Percentiles rank a stretch among this genome's conserved stretches.
Evolutionary conservation across 805 yeast genomes (phyloP).

Genomic region (Phaffomyces antillensis): DNA sequence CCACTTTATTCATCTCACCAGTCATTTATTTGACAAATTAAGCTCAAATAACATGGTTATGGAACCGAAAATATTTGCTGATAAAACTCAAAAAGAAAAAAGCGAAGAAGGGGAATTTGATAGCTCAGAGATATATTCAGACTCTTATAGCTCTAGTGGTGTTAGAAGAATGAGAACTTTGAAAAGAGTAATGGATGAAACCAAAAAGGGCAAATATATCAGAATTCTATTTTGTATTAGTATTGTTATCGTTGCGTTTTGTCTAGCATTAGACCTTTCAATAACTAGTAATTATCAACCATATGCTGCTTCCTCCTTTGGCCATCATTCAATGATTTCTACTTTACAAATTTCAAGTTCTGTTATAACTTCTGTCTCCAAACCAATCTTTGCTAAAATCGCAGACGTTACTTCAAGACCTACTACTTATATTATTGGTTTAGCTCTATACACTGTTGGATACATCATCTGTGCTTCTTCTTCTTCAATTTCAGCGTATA

Average conservation of each 20-base stretch:
- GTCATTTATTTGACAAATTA: too few species aligned
- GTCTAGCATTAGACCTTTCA: conserved; percentile 24
- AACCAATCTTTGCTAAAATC: conserved; percentile 34
- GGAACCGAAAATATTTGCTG: too few species aligned
- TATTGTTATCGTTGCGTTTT: conserved; percentile 5
- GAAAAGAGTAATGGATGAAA: conserved; percentile 15
- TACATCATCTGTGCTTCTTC: conserved; percentile 30
- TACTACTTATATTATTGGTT: conserved; percentile 27
- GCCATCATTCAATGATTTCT: conserved; percentile 33
- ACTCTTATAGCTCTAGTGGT: conserved; percentile 17
- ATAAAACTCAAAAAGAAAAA: too few species aligned
- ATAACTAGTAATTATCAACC: conserved; percentile 30
- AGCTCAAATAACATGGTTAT: too few species aligned
- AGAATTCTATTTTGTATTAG: conserved; percentile 12
- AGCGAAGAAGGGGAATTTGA: too few species aligned
- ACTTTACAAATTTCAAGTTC: conserved; percentile 32
- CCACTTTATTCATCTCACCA: too few species aligned
- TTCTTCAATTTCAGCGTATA: conserved; percentile 28
- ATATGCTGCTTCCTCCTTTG: conserved; percentile 34
- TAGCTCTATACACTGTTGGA: conserved; percentile 28
- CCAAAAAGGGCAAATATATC: conserved; percentile 10
- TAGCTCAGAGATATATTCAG: neutral
- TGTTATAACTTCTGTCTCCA: conserved; percentile 31
- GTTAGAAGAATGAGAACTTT: conserved; percentile 18
- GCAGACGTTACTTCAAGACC: conserved; percentile 36